A percentile compares a stretch with the other conserved stretches of the same genome.
These are phyloP conservation scores for Tuber borchii DNA, from an alignment of 495 filamentous ascomycete species.

Conservation along the genomic window DNA sequence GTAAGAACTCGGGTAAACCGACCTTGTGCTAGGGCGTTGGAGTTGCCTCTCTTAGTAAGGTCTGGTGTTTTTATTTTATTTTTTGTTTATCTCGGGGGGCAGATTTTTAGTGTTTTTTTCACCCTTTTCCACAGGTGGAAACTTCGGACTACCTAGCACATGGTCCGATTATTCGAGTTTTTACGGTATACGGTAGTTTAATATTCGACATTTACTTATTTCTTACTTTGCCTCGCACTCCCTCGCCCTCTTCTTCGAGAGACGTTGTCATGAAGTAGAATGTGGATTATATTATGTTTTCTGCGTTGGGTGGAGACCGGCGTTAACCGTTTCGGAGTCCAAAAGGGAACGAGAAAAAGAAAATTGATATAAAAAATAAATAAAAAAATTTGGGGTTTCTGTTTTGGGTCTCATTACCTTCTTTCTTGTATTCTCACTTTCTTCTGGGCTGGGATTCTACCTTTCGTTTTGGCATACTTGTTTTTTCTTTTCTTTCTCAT, in stretches of 20 bases:
- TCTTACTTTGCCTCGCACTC: slow-evolving; percentile 16
- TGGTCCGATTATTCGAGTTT: too few relatives aligned
- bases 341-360: not conserved
- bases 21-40: too few relatives aligned
- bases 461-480: slow-evolving; percentile 7
- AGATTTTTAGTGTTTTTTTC: too few relatives aligned
- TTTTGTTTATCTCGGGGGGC: too few relatives aligned
- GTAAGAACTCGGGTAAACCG: too few relatives aligned
- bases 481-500: not conserved
- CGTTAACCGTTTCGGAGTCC: slow-evolving; percentile 30
- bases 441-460: slow-evolving; percentile 5
- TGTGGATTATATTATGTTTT: slow-evolving; percentile 24
- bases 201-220: slow-evolving; percentile 26
- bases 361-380: not conserved
- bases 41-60: too few relatives aligned
- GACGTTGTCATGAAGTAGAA: not conserved
- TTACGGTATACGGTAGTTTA: slow-evolving; percentile 14
- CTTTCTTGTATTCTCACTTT: slow-evolving; percentile 13
- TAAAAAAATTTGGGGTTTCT: slow-evolving; percentile 1
- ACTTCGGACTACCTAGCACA: too few relatives aligned
- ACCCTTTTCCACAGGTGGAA: too few relatives aligned
- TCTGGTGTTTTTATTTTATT: too few relatives aligned
- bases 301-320: slow-evolving; percentile 39
- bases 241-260: slow-evolving; percentile 13
- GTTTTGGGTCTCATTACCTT: slow-evolving; percentile 18